Evolutionary conservation across 2,329 filamentous ascomycete species (phyloP).

Genomic region (Sporothrix globosa): DNA sequence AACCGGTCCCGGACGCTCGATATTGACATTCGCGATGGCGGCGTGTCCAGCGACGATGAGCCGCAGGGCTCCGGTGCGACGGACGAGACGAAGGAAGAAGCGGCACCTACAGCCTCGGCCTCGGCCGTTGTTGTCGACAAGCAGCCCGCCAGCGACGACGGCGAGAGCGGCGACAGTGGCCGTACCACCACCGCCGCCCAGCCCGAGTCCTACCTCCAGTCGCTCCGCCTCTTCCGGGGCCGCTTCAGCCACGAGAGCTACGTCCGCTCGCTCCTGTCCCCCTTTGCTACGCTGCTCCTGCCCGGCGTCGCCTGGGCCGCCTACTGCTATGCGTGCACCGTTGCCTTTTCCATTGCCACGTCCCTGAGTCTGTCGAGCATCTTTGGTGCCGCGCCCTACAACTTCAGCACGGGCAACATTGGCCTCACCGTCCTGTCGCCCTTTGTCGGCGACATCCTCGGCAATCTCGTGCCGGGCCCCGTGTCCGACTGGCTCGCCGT

Average conservation of each 20-base stretch:
- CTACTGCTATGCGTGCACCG: too few species aligned
- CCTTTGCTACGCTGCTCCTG: constrained; percentile 49
- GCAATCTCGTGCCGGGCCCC: too few species aligned
- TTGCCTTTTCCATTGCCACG: too few species aligned
- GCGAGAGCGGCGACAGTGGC: neutral
- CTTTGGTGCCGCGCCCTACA: too few species aligned
- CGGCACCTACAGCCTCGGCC: neutral
- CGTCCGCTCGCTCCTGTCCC: constrained; percentile 38
- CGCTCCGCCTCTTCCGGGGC: constrained; percentile 37
- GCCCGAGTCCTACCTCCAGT: too few species aligned
- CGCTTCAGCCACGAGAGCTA: constrained; percentile 35
- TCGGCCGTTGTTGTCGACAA: neutral
- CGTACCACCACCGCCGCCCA: neutral
- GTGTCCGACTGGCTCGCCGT: too few species aligned
- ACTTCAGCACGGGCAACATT: too few species aligned
- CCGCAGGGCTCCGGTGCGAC: neutral
- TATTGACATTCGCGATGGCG: constrained; percentile 21
- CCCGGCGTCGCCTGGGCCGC: too few species aligned
- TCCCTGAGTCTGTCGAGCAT: too few species aligned
- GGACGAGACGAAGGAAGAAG: neutral
- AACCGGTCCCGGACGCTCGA: constrained; percentile 30
- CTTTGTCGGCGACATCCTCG: too few species aligned
- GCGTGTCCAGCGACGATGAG: neutral
- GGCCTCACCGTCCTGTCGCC: too few species aligned
- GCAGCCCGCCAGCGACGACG: neutral